Evolutionary conservation across 116 monocot species (phyloP), one percentile per base, ranked within the genome.

Genomic region (Papilionanthe hybrid): DNA sequence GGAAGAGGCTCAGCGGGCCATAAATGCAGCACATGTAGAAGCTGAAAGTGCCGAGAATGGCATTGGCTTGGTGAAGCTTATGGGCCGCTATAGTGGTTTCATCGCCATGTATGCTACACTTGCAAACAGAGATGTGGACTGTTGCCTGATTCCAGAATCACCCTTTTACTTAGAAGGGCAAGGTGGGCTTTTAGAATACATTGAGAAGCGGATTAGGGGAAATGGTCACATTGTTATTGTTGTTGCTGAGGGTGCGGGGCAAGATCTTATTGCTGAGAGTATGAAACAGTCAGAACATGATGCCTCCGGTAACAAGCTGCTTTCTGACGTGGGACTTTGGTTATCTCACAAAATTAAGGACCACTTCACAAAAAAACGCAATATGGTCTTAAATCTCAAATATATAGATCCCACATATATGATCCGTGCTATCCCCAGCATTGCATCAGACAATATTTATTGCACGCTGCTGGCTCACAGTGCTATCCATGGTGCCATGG

Each of bases 11-110:
- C 94, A 96, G 77, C 79, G 89, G 23, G 96, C 96, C 3, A 92
- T 96, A 68, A 91, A 88, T 86, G 96, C 96, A 47, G 96, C 96
- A 73, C 96, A 96, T 81, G 96, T 96, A 11, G 96, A 96, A 86
- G 86, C 96, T 80, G 85, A 84, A 75, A 96, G 96, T 79, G 72
- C 44, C 75, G 96, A 96, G 82, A 88, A 96, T 88, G 92, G 96
- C 22, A 88, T 96, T 49, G 96, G 96, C 8, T 75, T 94, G 56
- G 96, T 96, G 48, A 96, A 96, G 82, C 76, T 96, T 43, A 96
- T 96, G 96, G 96, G 96, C 28, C 96, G 96, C 47, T 83, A 96
- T 48, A 92, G 92, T 79, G 96, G 96, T 55, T 81, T 81, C 23
- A 81, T 81, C 72, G 81, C 81, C 22, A 81, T 81, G 81, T 63